Conservation (phyloP, 2,329 filamentous ascomycete species). For the Aspergillus flavus region DNA sequence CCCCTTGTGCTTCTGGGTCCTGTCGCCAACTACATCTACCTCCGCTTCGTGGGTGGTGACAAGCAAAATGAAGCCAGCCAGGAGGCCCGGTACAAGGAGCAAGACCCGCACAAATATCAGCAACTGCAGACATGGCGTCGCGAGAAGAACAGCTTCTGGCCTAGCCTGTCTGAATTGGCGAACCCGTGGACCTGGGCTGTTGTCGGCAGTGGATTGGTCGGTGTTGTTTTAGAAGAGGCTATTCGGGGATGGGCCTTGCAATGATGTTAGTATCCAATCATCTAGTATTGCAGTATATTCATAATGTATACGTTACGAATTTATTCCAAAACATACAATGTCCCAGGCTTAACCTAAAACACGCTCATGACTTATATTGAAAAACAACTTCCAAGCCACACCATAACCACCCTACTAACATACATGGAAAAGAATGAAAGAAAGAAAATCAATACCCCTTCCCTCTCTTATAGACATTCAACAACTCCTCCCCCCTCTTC, state of each 20-base stretch:
- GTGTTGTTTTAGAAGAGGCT: conserved; percentile 50
- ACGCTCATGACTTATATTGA: background rate
- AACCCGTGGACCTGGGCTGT: conserved; percentile 63
- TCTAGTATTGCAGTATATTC: background rate
- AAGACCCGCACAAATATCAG: conserved; percentile 54
- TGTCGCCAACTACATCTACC: conserved; percentile 60
- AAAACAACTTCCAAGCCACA: background rate
- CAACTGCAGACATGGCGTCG: conserved; percentile 56
- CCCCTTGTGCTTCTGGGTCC: conserved; percentile 59
- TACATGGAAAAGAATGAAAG: no score
- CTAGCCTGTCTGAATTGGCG: conserved; percentile 49
- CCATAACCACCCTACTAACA: background rate
- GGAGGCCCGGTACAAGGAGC: conserved; percentile 54
- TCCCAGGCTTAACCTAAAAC: background rate
- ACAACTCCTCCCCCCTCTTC: conserved; percentile 56
- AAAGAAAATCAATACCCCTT: conserved; percentile 58
- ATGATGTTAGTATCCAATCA: background rate
- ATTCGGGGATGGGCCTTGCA: conserved; percentile 17
- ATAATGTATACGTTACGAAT: background rate
- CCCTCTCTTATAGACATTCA: conserved; percentile 64
- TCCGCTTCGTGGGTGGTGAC: conserved; percentile 61
- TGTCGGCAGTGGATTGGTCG: conserved; percentile 52
- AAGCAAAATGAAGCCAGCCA: conserved; percentile 58
- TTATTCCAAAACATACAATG: background rate
- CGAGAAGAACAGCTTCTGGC: conserved; percentile 65